phyloP scores from a whole-genome alignment of 73 alveolate species.

The Symbiodinium pilosum region DNA sequence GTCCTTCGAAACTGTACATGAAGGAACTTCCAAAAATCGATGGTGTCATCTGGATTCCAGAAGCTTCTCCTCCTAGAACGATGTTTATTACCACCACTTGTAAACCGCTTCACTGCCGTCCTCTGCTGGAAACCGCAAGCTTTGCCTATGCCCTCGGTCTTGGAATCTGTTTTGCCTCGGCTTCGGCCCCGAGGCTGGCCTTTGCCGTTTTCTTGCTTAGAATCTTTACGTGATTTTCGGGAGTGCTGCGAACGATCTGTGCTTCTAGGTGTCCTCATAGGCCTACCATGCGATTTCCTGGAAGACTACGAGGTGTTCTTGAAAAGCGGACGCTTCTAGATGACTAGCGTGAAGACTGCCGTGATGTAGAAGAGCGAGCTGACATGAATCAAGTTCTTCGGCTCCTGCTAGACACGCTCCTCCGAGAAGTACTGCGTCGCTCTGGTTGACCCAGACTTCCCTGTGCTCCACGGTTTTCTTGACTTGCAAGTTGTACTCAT shows the following conservation, averaged over 20 bases:
- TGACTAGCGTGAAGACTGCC: too few relatives aligned
- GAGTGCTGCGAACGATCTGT: neutral
- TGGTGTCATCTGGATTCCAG: neutral
- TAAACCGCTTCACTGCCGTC: neutral
- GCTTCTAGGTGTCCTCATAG: neutral
- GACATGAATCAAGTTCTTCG: too few relatives aligned
- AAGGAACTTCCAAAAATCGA: neutral
- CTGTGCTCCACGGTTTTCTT: too few relatives aligned
- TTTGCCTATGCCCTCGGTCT: too few relatives aligned
- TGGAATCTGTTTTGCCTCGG: too few relatives aligned
- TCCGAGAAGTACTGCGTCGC: too few relatives aligned
- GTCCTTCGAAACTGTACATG: neutral
- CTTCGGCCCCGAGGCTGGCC: slow-evolving; percentile 8
- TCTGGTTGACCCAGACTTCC: too few relatives aligned
- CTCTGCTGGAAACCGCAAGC: too few relatives aligned
- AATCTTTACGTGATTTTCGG: neutral
- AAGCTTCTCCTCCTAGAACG: neutral
- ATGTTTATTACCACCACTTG: neutral
- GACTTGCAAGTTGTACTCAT: neutral
- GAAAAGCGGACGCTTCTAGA: neutral
- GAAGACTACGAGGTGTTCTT: neutral
- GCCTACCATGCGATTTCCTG: neutral
- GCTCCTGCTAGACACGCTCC: too few relatives aligned
- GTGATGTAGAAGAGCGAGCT: too few relatives aligned
- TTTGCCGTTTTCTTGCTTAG: neutral